Evolutionary conservation across 83 land plant genomes (phyloP), one percentile per base, ranked within the genome.

Genomic region (Diphasiastrum complanatum): DNA sequence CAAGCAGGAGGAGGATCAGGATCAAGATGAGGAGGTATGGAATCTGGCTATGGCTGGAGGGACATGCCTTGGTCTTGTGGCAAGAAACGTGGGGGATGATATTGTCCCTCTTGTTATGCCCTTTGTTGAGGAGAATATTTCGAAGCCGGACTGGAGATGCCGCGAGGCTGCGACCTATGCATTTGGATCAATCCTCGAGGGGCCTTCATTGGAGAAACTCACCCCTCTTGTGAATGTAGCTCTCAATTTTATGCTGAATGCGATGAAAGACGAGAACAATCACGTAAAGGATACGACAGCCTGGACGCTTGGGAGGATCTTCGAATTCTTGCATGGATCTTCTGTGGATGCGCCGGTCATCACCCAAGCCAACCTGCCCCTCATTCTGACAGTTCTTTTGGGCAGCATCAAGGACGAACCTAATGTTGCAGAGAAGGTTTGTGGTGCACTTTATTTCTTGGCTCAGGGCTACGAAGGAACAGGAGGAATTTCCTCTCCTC

Each of bases 1-100:
- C 52, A 68, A 68, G 69, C 71, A 68, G 38, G 71, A 68, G 68
- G 71, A 68, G 28, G 71, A 68, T 50, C 71, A 68, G 67, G 71
- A 68, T 34, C 69, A 27, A 29, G 71, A 68, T 20, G 71, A 68
- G 23, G 71, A 60, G 14, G 71, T 52, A 14, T 68, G 71, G 71
- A 68, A 68, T 41, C 28, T 68, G 48, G 38, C 71, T 10, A 68
- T 68, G 71, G 71, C 71, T 63, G 71, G 71, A n/a, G 71, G 71
- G 20, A 68, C 71, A 16, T 68, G 71, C 49, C 31, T 68, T 14
- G 71, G 71, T 46, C 69, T 68, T 36, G 71, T 68, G 8, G 70
- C 71, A 14, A 65, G 69, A 16, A 62, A 70, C 28, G 71, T 68
- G 18, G 71, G 65, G 10, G 71, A 68, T 61, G 71, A 68, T 27